These are phyloP conservation scores for Eucalyptus paniculata DNA, from an alignment of 345 rosid species.

Conservation along the genomic window DNA sequence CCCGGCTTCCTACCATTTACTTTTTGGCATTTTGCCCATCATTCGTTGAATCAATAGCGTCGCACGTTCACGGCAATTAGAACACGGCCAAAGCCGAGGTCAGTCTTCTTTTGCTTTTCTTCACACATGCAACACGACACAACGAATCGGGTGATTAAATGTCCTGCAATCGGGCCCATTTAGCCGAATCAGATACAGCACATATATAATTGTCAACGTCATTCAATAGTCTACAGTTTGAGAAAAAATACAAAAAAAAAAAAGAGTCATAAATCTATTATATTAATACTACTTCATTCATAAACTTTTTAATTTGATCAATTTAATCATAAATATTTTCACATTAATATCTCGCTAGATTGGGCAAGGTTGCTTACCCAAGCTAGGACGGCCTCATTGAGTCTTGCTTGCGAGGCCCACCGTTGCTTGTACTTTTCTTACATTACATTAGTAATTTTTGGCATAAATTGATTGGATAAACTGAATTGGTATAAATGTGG, in stretches of 20 bases:
- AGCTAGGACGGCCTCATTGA: too few species aligned
- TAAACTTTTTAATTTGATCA: too few species aligned
- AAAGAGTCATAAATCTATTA: fast-evolving
- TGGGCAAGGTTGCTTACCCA: too few species aligned
- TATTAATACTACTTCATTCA: fast-evolving
- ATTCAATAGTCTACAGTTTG: not conserved
- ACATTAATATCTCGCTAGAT: too few species aligned
- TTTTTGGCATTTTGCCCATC: not conserved
- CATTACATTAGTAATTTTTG: too few species aligned
- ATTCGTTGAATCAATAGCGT: not conserved
- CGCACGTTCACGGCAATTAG: not conserved
- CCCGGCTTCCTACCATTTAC: not conserved
- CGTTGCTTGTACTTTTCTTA: fast-evolving
- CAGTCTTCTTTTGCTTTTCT: not conserved
- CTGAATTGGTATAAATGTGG: fast-evolving
- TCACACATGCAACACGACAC: not conserved
- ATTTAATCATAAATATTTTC: fast-evolving
- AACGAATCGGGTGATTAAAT: not conserved
- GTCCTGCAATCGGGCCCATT: not conserved
- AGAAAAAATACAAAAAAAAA: too few species aligned
- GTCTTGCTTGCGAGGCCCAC: fast-evolving
- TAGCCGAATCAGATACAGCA: not conserved
- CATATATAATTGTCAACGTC: not conserved
- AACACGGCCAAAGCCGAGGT: not conserved
- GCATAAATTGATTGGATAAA: fast-evolving